phyloP scores from a whole-genome alignment of 805 yeast genomes.

The Hemisphaericaspora nanyangensis region DNA sequence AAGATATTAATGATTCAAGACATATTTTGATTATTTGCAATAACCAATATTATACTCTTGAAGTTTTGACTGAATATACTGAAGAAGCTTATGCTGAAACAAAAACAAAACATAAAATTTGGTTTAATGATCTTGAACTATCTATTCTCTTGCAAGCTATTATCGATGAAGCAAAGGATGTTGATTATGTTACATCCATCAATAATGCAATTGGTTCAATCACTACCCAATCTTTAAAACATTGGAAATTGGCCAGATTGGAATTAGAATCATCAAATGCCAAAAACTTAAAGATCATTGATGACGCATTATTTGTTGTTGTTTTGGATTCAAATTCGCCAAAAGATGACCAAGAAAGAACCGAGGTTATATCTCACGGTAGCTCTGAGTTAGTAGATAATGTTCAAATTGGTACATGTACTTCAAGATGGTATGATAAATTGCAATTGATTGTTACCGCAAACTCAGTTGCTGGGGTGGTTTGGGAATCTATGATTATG shows the following conservation, averaged over 20 bases:
- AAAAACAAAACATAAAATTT: conserved; percentile 33
- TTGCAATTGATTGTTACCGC: conserved; percentile 50
- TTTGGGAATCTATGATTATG: conserved; percentile 56
- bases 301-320: conserved; percentile 49
- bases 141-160: conserved; percentile 41
- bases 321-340: conserved; percentile 50
- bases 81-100: conserved; percentile 17
- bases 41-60: conserved; percentile 48
- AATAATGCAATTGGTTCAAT: conserved; percentile 50
- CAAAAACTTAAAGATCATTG: conserved; percentile 35
- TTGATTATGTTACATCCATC: conserved; percentile 35
- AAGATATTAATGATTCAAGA: conserved; percentile 33
- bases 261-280: conserved; percentile 39
- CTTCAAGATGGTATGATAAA: conserved; percentile 59
- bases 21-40: conserved; percentile 49
- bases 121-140: conserved; percentile 53
- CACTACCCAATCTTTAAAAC: conserved; percentile 48
- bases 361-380: conserved; percentile 50
- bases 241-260: conserved; percentile 46
- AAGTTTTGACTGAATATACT: conserved; percentile 38
- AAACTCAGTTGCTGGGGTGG: conserved; percentile 56
- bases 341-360: conserved; percentile 43
- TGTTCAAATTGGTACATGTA: conserved; percentile 54
- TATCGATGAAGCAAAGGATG: conserved; percentile 31
- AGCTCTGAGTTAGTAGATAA: conserved; percentile 40